These are phyloP conservation scores for Nymphaea thermarum DNA, from an alignment of 164 flowering plant genomes.

Conservation along the genomic window DNA sequence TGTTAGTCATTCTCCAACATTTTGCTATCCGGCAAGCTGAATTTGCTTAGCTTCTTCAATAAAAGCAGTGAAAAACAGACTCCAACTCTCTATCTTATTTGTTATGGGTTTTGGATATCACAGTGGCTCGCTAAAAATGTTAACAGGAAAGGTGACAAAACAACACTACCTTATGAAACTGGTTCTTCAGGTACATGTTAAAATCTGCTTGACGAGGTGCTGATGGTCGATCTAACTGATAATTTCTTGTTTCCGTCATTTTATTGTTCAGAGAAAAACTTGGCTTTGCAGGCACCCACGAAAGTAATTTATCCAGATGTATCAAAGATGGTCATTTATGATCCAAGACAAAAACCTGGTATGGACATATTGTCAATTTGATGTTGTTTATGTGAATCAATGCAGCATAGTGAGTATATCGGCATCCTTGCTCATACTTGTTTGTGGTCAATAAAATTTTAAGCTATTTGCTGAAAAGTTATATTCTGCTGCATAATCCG, in stretches of 20 bases:
- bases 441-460: too few relatives aligned
- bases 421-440: too few relatives aligned
- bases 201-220: not conserved
- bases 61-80: too few relatives aligned
- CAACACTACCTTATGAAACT: constrained; percentile 35
- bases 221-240: not conserved
- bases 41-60: too few relatives aligned
- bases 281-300: constrained; percentile 24
- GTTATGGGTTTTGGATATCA: not conserved
- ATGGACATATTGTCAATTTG: constrained; percentile 1
- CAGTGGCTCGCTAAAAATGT: constrained; percentile 79
- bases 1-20: too few relatives aligned
- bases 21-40: too few relatives aligned
- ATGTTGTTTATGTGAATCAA: too few relatives aligned
- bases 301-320: constrained; percentile 63
- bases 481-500: too few relatives aligned
- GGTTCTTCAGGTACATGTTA: constrained; percentile 30
- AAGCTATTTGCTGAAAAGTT: too few relatives aligned
- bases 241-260: not conserved
- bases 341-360: constrained; percentile 73
- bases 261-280: constrained; percentile 28
- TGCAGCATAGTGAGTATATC: too few relatives aligned
- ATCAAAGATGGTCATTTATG: constrained; percentile 62
- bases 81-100: too few relatives aligned
- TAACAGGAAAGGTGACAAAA: constrained; percentile 51